Evolutionary conservation across 2,329 filamentous ascomycete genomes (phyloP).

Genomic region (Colletotrichum sp.): DNA sequence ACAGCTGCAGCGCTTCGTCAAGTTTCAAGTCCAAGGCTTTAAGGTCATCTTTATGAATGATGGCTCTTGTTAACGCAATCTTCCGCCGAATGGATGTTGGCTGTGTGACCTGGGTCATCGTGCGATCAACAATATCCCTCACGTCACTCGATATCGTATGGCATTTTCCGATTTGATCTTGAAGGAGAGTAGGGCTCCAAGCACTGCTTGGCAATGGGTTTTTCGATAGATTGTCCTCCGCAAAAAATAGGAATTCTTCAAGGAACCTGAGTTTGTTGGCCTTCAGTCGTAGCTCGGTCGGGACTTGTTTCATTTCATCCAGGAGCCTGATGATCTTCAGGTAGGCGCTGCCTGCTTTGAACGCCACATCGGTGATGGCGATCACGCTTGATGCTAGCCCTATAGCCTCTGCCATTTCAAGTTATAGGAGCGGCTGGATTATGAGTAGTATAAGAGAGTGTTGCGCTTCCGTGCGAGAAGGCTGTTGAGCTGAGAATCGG

Average conservation of each 20-base stretch:
- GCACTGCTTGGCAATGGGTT: not conserved
- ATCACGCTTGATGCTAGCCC: not conserved
- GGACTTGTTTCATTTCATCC: not conserved
- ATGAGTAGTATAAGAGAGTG: fast-evolving
- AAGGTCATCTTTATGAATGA: not conserved
- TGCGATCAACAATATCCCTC: not conserved
- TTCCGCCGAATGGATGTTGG: not conserved
- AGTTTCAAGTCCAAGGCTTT: not conserved
- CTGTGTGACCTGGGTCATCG: not conserved
- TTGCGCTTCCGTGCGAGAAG: too few relatives aligned
- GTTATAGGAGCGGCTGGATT: fast-evolving
- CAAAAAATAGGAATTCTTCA: not conserved
- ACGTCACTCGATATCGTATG: fast-evolving
- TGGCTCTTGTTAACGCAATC: not conserved
- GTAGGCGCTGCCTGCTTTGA: not conserved
- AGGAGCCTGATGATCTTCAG: not conserved
- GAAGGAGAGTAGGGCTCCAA: not conserved
- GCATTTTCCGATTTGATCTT: not conserved
- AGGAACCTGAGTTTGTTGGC: not conserved
- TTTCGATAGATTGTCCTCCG: not conserved
- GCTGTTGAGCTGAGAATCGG: fast-evolving
- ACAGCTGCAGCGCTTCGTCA: not conserved
- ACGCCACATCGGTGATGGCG: not conserved
- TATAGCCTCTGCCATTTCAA: not conserved
- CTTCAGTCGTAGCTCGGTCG: not conserved